Conservation (phyloP, 352 stramenopile genomes). For the Globisporangium nodosum region DNA sequence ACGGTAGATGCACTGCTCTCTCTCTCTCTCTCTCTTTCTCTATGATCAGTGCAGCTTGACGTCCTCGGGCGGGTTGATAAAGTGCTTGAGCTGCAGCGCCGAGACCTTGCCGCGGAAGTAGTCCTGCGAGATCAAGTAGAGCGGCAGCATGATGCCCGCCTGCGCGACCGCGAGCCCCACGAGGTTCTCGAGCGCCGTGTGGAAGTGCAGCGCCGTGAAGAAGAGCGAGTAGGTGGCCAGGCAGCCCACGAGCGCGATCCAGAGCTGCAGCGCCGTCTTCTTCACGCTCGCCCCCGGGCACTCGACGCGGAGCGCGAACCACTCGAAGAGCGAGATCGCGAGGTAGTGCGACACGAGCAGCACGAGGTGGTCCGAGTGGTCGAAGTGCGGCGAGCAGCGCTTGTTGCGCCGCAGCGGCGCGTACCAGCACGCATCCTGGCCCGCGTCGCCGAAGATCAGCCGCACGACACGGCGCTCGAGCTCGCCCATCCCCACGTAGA, state of each 20-base stretch:
- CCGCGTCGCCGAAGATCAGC: slow-evolving; percentile 27
- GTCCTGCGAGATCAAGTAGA: slow-evolving; percentile 65
- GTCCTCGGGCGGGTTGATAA: slow-evolving; percentile 44
- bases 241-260: slow-evolving; percentile 32
- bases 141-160: slow-evolving; percentile 46
- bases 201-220: slow-evolving; percentile 66
- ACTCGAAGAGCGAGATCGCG: slow-evolving; percentile 67
- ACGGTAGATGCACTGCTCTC: too few species aligned
- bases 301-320: slow-evolving; percentile 59
- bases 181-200: slow-evolving; percentile 61
- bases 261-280: slow-evolving; percentile 37
- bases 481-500: slow-evolving; percentile 56
- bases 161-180: slow-evolving; percentile 56
- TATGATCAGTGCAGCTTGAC: slow-evolving; percentile 2
- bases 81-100: slow-evolving; percentile 54
- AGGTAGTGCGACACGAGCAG: slow-evolving; percentile 71
- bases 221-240: slow-evolving; percentile 53
- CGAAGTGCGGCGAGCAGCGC: slow-evolving; percentile 47
- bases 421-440: slow-evolving; percentile 49
- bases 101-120: slow-evolving; percentile 27
- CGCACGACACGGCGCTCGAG: slow-evolving; percentile 40
- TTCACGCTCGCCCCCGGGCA: slow-evolving; percentile 31
- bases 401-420: slow-evolving; percentile 41
- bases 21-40: too few species aligned
- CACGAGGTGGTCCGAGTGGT: slow-evolving; percentile 79